phyloP scores from a whole-genome alignment of 2,329 filamentous ascomycete genomes.

The Triangularia setosa region DNA sequence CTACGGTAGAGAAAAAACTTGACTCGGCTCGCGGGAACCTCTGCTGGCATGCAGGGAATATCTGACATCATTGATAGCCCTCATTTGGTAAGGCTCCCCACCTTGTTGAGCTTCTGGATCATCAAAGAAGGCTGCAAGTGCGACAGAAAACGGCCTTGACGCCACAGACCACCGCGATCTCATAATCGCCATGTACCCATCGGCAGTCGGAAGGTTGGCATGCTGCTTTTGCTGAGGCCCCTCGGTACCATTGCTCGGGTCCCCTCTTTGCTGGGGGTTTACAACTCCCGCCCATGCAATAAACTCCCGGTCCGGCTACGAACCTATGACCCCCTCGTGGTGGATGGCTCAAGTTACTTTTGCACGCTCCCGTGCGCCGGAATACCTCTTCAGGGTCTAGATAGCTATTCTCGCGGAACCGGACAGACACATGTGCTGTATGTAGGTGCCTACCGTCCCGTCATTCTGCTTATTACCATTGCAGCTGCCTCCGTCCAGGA shows the following conservation, averaged over 20 bases:
- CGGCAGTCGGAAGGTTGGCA: not conserved
- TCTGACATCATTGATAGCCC: not conserved
- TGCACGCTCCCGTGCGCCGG: not conserved
- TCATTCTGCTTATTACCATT: not conserved
- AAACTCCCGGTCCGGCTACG: not conserved
- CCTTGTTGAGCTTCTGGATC: not conserved
- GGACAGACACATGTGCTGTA: not conserved
- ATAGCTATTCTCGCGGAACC: not conserved
- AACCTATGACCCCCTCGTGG: not conserved
- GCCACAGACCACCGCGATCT: not conserved
- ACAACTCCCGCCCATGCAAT: not conserved
- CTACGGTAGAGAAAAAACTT: not conserved
- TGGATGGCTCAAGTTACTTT: not conserved
- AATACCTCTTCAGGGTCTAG: not conserved
- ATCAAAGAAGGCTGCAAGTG: not conserved
- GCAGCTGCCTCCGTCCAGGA: not conserved
- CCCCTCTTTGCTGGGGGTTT: not conserved
- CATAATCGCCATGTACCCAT: not conserved
- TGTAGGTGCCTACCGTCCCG: no score
- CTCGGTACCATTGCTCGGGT: not conserved
- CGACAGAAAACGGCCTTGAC: not conserved
- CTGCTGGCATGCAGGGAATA: not conserved
- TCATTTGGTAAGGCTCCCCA: not conserved
- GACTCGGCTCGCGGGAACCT: not conserved
- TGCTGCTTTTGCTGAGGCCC: not conserved